Evolutionary conservation across 1,139 yeast species (phyloP).

Genomic region (Hemisphaericaspora lyxosophila): DNA sequence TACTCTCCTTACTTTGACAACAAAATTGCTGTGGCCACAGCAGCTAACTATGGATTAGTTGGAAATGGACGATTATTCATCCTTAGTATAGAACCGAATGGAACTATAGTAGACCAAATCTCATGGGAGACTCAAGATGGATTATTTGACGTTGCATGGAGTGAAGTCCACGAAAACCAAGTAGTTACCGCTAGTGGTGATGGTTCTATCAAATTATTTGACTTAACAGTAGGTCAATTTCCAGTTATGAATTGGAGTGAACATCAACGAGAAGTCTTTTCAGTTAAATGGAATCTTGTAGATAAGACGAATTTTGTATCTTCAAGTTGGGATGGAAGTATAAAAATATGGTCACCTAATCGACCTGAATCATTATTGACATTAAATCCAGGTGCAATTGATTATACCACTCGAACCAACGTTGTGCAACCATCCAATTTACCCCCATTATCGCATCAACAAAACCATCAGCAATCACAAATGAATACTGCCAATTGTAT

Average conservation of each 20-base stretch:
- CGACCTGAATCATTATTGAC: slow-evolving; percentile 62
- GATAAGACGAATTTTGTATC: slow-evolving; percentile 73
- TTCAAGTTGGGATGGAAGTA: slow-evolving; percentile 90
- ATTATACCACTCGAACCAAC: slow-evolving; percentile 27
- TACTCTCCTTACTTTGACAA: slow-evolving; percentile 93
- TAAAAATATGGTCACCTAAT: slow-evolving; percentile 70
- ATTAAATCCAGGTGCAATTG: slow-evolving; percentile 38
- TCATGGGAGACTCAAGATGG: slow-evolving; percentile 93
- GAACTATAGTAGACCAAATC: slow-evolving; percentile 54
- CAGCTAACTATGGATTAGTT: slow-evolving; percentile 90
- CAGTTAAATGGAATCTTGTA: slow-evolving; percentile 82
- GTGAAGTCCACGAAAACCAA: slow-evolving; percentile 87
- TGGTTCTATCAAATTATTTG: slow-evolving; percentile 82
- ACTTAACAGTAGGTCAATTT: slow-evolving; percentile 60
- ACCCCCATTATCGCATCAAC: slow-evolving; percentile 37
- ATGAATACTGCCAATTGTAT: slow-evolving; percentile 52
- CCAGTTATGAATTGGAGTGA: slow-evolving; percentile 80
- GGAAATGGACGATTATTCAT: slow-evolving; percentile 86
- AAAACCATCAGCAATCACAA: slow-evolving; percentile 26
- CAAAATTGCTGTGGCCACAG: slow-evolving; percentile 83
- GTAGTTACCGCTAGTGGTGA: slow-evolving; percentile 84
- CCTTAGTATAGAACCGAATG: slow-evolving; percentile 65
- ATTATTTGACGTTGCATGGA: slow-evolving; percentile 84
- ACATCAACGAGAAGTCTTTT: slow-evolving; percentile 83
- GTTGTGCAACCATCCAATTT: slow-evolving; percentile 20